Evolutionary conservation across 169 alveolate species (phyloP).

Genomic region (Plasmodium relictum): DNA sequence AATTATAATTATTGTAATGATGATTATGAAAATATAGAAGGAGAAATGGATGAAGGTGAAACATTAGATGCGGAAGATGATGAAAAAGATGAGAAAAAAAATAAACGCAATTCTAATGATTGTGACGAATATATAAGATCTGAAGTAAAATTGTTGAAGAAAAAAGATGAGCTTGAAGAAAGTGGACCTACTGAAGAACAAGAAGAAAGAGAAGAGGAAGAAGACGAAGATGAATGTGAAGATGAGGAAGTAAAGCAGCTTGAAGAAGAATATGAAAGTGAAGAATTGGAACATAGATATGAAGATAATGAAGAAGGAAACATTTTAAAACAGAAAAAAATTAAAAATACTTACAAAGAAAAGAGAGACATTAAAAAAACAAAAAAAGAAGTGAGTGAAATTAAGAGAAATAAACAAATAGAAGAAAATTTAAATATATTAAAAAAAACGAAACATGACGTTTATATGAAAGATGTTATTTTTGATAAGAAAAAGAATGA

Average conservation of each 20-base stretch:
- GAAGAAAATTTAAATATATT: not conserved
- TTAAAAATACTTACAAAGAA: not conserved
- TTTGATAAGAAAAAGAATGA: not conserved
- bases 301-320: not conserved
- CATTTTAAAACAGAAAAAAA: not conserved
- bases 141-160: constrained; percentile 1
- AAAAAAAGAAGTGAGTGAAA: not conserved
- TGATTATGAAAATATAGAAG: constrained; percentile 6
- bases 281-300: not conserved
- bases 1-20: constrained; percentile 12
- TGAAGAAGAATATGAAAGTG: not conserved
- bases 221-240: not conserved
- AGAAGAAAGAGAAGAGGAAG: constrained; percentile 1
- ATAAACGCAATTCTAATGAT: not conserved
- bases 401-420: not conserved
- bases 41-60: not conserved
- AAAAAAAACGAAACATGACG: not conserved
- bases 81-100: not conserved
- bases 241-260: not conserved
- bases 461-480: constrained; percentile 6
- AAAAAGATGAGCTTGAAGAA: not conserved
- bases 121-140: constrained; percentile 7
- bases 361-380: constrained; percentile 1
- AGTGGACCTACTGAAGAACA: not conserved
- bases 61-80: not conserved